A percentile compares a stretch with the other conserved stretches of the same genome.
Conservation (phyloP, 257 asterid species). For the Cruciata laevipes region DNA sequence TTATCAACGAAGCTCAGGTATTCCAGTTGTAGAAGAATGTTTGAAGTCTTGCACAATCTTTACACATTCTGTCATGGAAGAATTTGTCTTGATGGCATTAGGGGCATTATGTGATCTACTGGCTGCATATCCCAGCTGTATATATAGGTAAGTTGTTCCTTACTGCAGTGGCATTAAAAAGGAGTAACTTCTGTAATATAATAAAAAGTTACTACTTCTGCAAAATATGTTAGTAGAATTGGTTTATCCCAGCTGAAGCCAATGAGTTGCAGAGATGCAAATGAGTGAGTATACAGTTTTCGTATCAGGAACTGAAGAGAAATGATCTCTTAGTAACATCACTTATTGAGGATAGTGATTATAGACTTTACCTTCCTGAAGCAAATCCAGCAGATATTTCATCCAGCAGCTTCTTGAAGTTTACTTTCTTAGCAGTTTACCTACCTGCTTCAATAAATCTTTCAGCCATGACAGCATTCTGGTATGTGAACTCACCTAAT, state of each 20-base stretch:
- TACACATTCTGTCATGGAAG: slow-evolving; percentile 66
- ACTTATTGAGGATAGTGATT: background rate
- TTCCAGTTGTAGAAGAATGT: background rate
- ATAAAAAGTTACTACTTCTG: no score
- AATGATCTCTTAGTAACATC: background rate
- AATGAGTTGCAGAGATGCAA: background rate
- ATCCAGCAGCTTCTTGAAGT: slow-evolving; percentile 53
- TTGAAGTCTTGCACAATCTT: slow-evolving; percentile 54
- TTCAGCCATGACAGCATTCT: slow-evolving; percentile 93
- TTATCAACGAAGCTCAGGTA: background rate
- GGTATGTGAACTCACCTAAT: slow-evolving; percentile 89
- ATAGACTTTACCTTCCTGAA: slow-evolving; percentile 61
- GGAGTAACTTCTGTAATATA: no score
- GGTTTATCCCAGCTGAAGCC: slow-evolving; percentile 80
- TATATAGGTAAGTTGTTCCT: no score
- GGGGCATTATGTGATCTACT: slow-evolving; percentile 66
- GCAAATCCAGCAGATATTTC: slow-evolving; percentile 71
- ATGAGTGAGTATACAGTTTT: background rate
- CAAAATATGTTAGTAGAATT: no score
- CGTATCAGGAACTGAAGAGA: background rate
- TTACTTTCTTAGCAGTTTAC: slow-evolving; percentile 72
- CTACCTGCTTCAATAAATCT: slow-evolving; percentile 99
- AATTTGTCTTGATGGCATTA: slow-evolving; percentile 81
- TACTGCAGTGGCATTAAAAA: no score
- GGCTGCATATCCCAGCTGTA: slow-evolving; percentile 70